Evolutionary conservation across 1,284 basidiomycete species (phyloP), one percentile per base, ranked within the genome.

Genomic region (Microbotryomycetes sp.): DNA sequence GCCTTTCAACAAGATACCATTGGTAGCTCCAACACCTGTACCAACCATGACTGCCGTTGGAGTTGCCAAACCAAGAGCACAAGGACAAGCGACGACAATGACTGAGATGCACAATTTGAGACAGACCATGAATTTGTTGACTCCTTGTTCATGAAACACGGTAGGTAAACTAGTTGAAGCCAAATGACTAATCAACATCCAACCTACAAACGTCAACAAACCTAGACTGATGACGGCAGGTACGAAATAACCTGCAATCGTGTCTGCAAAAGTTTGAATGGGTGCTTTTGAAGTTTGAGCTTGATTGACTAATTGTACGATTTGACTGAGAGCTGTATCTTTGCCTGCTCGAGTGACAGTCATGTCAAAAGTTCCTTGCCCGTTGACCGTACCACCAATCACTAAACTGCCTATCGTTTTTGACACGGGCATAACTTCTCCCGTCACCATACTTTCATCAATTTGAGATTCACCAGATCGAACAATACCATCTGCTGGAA

Each of bases 21-120:
- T 92, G 79, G 89, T 83, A 14, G 96, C 96, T 1, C 96, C 96
- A 58, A 98, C 86, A 0, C 96, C 96, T 0, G 96, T 98, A 30
- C 96, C 96, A 46, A 98, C 96, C 96, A 98, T 98, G 76, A 98
- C 93, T 1, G 96, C 96, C 0, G 96, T 98, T 0, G 96, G 96
- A 0, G 96, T 98, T 62, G 89, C 90, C 58, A 98, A 82, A 3
- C 96, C 96, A 29, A 99, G 82, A 0, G 96, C 96, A 74, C 96
- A 99, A 0, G 96, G 96, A 75, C 96, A 99, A 4, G 96, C 96
- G 59, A 99, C 93, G 49, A 99, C 96, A 60, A 99, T 84, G 66
- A 98, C 94, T 54, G 89, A 93, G 73, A 98, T 98, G 75, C 94
- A 97, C 67, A 99, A 86, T 79, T 97, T 93, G 63, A 99, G 81